Conservation (phyloP, 768 basidiomycete species). For the Ramaria rubella region DNA sequence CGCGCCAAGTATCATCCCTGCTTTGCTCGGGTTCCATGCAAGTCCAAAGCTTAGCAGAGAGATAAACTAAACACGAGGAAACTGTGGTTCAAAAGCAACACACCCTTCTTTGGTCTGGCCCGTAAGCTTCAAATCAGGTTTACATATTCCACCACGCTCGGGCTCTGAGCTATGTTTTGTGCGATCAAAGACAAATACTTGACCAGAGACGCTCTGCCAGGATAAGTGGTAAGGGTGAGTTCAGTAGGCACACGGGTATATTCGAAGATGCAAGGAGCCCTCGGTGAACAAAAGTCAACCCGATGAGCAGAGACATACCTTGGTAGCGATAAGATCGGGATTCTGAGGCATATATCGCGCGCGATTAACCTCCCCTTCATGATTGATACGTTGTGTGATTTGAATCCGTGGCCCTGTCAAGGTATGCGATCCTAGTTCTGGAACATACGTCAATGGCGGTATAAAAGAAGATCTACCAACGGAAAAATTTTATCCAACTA, state of each 20-base stretch:
- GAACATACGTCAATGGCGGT: too few species aligned
- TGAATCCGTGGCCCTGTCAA: slow-evolving; percentile 74
- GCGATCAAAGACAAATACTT: slow-evolving; percentile 91
- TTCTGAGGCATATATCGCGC: slow-evolving; percentile 99
- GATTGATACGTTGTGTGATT: slow-evolving; percentile 91
- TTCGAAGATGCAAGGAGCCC: too few species aligned
- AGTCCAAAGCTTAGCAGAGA: slow-evolving; percentile 69
- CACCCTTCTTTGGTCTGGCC: slow-evolving; percentile 94
- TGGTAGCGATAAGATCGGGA: slow-evolving; percentile 93
- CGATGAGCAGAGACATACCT: slow-evolving; percentile 29
- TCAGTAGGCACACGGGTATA: neutral
- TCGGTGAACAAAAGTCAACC: neutral
- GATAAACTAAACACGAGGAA: neutral
- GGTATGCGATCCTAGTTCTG: slow-evolving; percentile 87
- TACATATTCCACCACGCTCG: slow-evolving; percentile 74
- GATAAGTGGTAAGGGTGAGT: neutral
- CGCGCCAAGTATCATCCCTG: slow-evolving; percentile 82
- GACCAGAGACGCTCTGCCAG: slow-evolving; percentile 60
- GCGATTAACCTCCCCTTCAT: slow-evolving; percentile 91
- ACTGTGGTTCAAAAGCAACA: slow-evolving; percentile 12
- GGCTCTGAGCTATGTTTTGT: slow-evolving; percentile 96
- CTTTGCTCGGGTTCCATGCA: slow-evolving; percentile 82
- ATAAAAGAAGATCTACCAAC: too few species aligned
- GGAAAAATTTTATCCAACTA: too few species aligned
- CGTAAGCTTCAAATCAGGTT: slow-evolving; percentile 83